A percentile compares a stretch with the other conserved stretches of the same genome.
Conservation (phyloP, 768 basidiomycete species). For the Pulveroboletus ravenelii region DNA sequence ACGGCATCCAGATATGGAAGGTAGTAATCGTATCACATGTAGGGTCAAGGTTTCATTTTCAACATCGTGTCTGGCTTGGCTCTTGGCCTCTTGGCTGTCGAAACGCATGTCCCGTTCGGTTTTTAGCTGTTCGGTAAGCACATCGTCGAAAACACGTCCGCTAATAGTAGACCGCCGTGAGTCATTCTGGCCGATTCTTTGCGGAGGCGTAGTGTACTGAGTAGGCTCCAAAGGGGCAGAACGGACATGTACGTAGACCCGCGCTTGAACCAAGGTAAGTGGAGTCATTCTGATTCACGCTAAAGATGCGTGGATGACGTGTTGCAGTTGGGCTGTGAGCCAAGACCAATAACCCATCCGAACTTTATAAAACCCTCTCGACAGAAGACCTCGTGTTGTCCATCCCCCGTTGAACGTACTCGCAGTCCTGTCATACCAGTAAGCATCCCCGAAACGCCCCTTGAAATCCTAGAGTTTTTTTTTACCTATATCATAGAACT, state of each 20-base stretch:
- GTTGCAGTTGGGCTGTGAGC: conserved; percentile 3
- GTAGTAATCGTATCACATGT: conserved; percentile 6
- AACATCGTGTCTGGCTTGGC: conserved; percentile 4
- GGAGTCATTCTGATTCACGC: conserved; percentile 6
- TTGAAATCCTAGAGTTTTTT: not conserved
- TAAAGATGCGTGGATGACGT: not conserved
- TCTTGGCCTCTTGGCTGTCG: conserved; percentile 8
- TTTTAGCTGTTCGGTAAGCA: not conserved
- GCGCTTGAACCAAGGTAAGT: not conserved
- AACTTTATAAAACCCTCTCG: conserved; percentile 6
- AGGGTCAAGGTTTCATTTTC: not conserved
- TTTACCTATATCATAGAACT: not conserved
- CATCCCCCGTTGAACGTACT: not conserved
- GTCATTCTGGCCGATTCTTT: not conserved
- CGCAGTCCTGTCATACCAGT: not conserved
- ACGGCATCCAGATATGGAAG: conserved; percentile 8
- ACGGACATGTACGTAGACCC: not conserved
- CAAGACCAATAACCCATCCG: conserved; percentile 9
- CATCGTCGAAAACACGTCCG: not conserved
- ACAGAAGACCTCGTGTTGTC: not conserved
- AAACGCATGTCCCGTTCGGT: not conserved
- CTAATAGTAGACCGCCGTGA: not conserved
- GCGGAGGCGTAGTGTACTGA: not conserved
- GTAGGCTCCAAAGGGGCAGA: not conserved
- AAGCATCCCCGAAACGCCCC: not conserved